Evolutionary conservation across 2,329 filamentous ascomycete species (phyloP).

Genomic region (Trichoderma cornu-damae): DNA sequence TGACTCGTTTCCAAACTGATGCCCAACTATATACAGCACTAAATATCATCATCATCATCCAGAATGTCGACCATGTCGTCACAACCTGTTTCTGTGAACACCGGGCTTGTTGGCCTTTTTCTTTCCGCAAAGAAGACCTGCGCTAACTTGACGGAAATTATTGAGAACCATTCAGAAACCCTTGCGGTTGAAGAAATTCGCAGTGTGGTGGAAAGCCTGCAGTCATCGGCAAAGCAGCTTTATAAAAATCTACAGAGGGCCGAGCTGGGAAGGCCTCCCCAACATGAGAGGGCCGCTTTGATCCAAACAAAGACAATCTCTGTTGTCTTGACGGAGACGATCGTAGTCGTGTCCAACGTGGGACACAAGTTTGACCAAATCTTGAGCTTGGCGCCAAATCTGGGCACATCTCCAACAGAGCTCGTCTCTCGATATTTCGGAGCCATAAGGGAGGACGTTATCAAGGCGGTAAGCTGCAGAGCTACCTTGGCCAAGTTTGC

Average conservation of each 20-base stretch:
- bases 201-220: too few relatives aligned
- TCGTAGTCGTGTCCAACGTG: constrained; percentile 21
- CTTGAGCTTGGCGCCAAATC: not conserved
- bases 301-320: constrained; percentile 22
- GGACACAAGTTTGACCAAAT: constrained; percentile 15
- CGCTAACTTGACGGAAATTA: too few relatives aligned
- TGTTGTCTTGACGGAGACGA: constrained; percentile 19
- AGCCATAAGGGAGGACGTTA: not conserved
- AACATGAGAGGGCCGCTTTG: constrained; percentile 12
- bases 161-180: too few relatives aligned
- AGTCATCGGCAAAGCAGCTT: too few relatives aligned
- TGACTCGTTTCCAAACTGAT: too few relatives aligned
- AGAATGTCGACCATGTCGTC: too few relatives aligned
- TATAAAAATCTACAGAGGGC: constrained; percentile 22
- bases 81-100: too few relatives aligned
- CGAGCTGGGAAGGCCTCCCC: constrained; percentile 1
- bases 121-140: too few relatives aligned
- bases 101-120: too few relatives aligned
- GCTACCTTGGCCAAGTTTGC: not conserved
- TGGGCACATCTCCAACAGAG: not conserved
- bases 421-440: not conserved
- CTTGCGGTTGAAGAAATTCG: too few relatives aligned
- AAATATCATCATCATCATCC: too few relatives aligned
- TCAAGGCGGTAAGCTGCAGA: not conserved
- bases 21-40: too few relatives aligned